Percentiles rank a stretch among this genome's conserved stretches.
Evolutionary conservation across 2,329 filamentous ascomycete genomes (phyloP).

Genomic region (Pseudophaeomoniella oleicola): DNA sequence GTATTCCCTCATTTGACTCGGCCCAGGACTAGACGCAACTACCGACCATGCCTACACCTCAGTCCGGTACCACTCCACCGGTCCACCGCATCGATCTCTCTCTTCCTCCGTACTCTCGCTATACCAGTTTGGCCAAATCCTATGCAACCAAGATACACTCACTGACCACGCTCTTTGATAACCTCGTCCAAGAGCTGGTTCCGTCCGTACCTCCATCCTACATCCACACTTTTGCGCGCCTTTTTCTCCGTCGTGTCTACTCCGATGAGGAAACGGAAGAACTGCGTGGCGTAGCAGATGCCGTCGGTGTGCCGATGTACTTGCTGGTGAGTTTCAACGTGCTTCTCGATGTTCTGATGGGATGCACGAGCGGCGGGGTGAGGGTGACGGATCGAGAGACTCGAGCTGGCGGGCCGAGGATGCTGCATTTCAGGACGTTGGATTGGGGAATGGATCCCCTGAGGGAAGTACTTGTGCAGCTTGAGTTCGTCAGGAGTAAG

Average conservation of each 20-base stretch:
- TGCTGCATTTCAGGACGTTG: conserved; percentile 28
- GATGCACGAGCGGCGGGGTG: conserved; percentile 46
- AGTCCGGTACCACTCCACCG: conserved; percentile 12
- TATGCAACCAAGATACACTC: conserved; percentile 29
- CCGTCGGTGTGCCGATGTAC: conserved; percentile 39
- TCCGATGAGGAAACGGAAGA: conserved; percentile 45
- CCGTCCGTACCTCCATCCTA: conserved; percentile 13
- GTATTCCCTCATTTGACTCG: no score
- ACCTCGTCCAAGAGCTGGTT: conserved; percentile 25
- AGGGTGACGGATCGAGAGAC: conserved; percentile 9
- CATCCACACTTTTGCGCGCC: conserved; percentile 24
- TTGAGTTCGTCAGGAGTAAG: conserved; percentile 30
- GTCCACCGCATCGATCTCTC: conserved; percentile 39
- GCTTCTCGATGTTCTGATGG: conserved; percentile 48
- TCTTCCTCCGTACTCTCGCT: conserved; percentile 36
- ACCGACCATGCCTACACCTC: not conserved
- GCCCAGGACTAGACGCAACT: no score
- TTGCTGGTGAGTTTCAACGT: conserved; percentile 49
- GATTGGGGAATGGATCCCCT: conserved; percentile 42
- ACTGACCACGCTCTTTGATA: conserved; percentile 36
- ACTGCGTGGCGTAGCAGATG: conserved; percentile 40
- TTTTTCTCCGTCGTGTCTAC: conserved; percentile 36
- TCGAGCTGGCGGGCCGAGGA: conserved; percentile 10
- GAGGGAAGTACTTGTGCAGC: conserved; percentile 34
- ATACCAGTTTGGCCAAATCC: conserved; percentile 30